Base-by-base conservation (phyloP, 352 stramenopile genomes). In the Phytophthora sp. region DNA sequence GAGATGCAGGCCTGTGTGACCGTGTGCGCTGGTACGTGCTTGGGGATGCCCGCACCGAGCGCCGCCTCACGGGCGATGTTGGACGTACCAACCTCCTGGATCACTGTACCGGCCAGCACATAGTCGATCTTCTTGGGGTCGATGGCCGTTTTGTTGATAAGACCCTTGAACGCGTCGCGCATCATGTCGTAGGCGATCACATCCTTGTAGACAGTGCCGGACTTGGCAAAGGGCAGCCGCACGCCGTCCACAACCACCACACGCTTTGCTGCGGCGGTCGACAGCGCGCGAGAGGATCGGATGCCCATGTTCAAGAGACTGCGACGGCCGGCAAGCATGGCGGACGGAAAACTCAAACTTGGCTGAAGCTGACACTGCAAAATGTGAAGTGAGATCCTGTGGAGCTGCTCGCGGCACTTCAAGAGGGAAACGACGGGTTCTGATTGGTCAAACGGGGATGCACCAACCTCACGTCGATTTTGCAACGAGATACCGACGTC, bases 41-140 rank as follows among this genome's bases (percentile, higher is more conserved):
- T 92, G 30, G 97, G 96, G 55, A 99, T 90, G 26, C 98, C 97
- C 11, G 98, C 98, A 55, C 97, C 97, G 31, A 99, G 94, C 30
- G 94, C 92, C 11, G 96, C 95, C 60, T 98, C 95, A 16, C 95
- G 84, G 15, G 98, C 97, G 79, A 99, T 99, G 84, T 99, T 99
- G 60, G 86, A 97, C n/a, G 98, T 99, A 50, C 89, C 82, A 21
- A 98, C 93, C 73, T 99, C 97, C 80, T 98, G 94, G 74, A 99
- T 98, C 31, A 99, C 98, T 26, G 96, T 99, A 20, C 98, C 98
- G 33, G 81, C 96, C 47, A 98, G 69, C 8, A 99, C 83, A 70
- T 99, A 99, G 83, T 99, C 97, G 53, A 99, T 93, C 31, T 88
- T 85, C 45, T 82, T 84, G n/a, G 97, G 95, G 69, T 99, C 88